A percentile compares a stretch with the other conserved stretches of the same genome.
These are phyloP conservation scores for Citrus trifoliata DNA, from an alignment of 345 rosid species.

Conservation along the genomic window DNA sequence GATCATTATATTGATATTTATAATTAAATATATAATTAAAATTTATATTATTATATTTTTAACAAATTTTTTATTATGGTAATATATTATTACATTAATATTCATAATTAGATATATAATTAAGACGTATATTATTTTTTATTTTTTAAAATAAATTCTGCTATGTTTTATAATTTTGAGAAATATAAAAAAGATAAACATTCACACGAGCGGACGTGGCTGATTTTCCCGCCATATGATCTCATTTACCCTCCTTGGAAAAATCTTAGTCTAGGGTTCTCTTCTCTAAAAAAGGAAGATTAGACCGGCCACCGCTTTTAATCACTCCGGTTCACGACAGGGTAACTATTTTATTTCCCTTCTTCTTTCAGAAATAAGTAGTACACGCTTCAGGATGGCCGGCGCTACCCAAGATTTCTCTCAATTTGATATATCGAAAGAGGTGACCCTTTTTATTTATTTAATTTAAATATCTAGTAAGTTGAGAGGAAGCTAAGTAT, in stretches of 20 bases:
- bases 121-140: too few species aligned
- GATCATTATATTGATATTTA: too few species aligned
- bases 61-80: too few species aligned
- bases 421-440: slow-evolving; percentile 67
- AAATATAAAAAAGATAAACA: too few species aligned
- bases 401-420: slow-evolving; percentile 39
- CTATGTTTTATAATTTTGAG: too few species aligned
- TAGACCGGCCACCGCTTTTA: not conserved
- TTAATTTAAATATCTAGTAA: not conserved
- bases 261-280: not conserved
- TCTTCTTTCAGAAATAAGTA: not conserved
- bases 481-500: not conserved
- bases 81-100: too few species aligned
- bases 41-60: too few species aligned
- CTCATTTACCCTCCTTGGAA: not conserved
- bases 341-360: not conserved
- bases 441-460: slow-evolving; percentile 29
- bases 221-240: slow-evolving; percentile 18
- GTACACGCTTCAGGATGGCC: slow-evolving; percentile 39
- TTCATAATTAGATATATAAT: too few species aligned
- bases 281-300: not conserved
- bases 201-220: too few species aligned
- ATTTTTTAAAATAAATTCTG: too few species aligned
- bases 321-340: not conserved
- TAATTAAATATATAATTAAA: too few species aligned